These are phyloP conservation scores for Tolypocladium amazonense DNA, from an alignment of 2,329 filamentous ascomycete genomes.

Conservation along the genomic window DNA sequence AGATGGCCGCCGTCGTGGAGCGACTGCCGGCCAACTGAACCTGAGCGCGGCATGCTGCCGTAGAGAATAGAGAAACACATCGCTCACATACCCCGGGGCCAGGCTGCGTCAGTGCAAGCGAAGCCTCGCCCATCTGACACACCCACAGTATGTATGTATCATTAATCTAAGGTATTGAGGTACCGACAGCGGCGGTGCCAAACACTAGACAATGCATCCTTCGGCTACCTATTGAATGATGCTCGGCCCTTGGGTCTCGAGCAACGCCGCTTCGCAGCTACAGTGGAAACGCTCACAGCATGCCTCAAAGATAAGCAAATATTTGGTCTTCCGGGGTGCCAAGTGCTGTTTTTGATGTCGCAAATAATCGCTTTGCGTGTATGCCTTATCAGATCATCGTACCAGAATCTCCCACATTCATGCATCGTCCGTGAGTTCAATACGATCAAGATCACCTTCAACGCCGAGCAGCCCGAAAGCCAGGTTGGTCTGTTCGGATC, in stretches of 20 bases:
- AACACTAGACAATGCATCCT: not conserved
- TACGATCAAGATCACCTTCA: constrained; percentile 61
- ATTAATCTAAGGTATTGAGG: not conserved
- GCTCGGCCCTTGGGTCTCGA: not conserved
- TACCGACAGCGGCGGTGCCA: not conserved
- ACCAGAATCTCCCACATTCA: constrained; percentile 1
- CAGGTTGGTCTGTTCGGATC: constrained; percentile 56
- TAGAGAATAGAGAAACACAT: not conserved
- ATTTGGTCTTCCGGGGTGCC: not conserved
- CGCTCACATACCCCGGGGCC: not conserved
- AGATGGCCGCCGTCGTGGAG: constrained; percentile 90
- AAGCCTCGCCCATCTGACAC: not conserved
- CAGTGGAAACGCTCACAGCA: not conserved
- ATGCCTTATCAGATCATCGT: not conserved
- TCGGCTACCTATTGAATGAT: not conserved
- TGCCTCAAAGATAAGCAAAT: not conserved
- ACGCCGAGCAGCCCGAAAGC: constrained; percentile 69
- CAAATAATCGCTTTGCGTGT: not conserved
- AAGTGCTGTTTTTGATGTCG: not conserved
- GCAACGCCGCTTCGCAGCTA: not conserved
- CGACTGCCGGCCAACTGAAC: constrained; percentile 59
- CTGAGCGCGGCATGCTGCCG: constrained; percentile 1
- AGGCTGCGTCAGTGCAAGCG: not conserved
- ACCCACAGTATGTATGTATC: not conserved
- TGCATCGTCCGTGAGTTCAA: constrained; percentile 40